A percentile compares a stretch with the other conserved stretches of the same genome.
Evolutionary conservation across 345 rosid species (phyloP).

Genomic region (Cardamine occulta): DNA sequence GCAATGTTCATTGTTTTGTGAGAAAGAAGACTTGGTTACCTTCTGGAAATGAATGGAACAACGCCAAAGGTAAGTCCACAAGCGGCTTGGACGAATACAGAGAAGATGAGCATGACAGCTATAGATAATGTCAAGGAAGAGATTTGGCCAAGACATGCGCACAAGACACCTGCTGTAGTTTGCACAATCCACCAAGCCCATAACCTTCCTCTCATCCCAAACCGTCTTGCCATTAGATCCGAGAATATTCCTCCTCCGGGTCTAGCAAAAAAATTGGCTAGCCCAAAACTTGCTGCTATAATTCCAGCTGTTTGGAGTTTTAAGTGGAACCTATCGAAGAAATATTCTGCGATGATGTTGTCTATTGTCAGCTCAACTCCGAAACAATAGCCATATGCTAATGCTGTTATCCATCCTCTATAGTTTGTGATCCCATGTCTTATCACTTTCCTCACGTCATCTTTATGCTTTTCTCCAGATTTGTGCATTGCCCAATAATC

Average conservation of each 20-base stretch:
- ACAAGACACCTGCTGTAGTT: slow-evolving; percentile 71
- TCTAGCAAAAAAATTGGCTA: slow-evolving; percentile 79
- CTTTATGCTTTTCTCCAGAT: slow-evolving; percentile 70
- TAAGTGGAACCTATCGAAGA: slow-evolving; percentile 77
- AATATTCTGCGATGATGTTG: slow-evolving; percentile 85
- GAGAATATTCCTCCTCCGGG: slow-evolving; percentile 81
- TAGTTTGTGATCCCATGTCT: slow-evolving; percentile 62
- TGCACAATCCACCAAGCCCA: slow-evolving; percentile 86
- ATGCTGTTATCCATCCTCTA: slow-evolving; percentile 84
- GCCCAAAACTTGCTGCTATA: slow-evolving; percentile 82
- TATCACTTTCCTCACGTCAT: slow-evolving; percentile 55
- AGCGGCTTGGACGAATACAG: slow-evolving; percentile 83
- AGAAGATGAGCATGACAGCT: slow-evolving; percentile 68
- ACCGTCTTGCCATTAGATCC: slow-evolving; percentile 60
- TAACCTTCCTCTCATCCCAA: slow-evolving; percentile 88
- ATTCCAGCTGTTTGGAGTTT: slow-evolving; percentile 83
- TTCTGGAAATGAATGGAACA: slow-evolving; percentile 86
- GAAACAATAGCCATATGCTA: slow-evolving; percentile 92
- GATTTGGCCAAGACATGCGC: slow-evolving; percentile 60
- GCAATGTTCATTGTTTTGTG: background rate
- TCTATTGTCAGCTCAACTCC: slow-evolving; percentile 87
- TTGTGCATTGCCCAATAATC: slow-evolving; percentile 61
- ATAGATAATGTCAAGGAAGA: slow-evolving; percentile 57
- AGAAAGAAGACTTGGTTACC: slow-evolving; percentile 41
- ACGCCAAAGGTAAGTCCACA: slow-evolving; percentile 91